These are phyloP conservation scores for Fusarium protoensiforme DNA, from an alignment of 2,329 filamentous ascomycete genomes.

Conservation along the genomic window DNA sequence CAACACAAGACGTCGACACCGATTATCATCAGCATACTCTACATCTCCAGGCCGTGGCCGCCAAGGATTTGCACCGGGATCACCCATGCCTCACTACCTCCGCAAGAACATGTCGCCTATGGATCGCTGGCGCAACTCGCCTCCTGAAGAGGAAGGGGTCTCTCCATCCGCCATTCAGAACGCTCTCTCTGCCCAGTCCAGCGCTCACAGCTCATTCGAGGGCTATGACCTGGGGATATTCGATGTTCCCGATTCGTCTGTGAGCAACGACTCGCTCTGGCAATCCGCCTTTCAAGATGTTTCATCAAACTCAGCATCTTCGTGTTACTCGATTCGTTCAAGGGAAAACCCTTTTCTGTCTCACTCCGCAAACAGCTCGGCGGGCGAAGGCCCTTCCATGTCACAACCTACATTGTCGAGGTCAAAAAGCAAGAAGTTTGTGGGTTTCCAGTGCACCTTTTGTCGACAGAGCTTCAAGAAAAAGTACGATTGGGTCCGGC, in stretches of 20 bases:
- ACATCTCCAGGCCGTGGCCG: conserved; percentile 41
- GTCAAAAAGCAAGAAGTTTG: conserved; percentile 24
- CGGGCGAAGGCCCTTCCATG: conserved; percentile 22
- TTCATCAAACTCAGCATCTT: conserved; percentile 45
- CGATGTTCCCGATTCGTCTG: conserved; percentile 46
- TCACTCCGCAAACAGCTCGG: conserved; percentile 36
- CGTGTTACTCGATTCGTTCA: conserved; percentile 37
- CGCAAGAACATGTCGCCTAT: conserved; percentile 54
- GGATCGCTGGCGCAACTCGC: conserved; percentile 55
- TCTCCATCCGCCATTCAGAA: conserved; percentile 52
- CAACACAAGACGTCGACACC: conserved; percentile 61
- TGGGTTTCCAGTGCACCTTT: conserved; percentile 52
- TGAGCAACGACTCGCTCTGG: conserved; percentile 45
- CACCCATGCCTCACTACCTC: conserved; percentile 54
- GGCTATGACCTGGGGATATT: conserved; percentile 27
- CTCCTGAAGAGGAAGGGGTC: conserved; percentile 58
- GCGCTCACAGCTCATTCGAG: conserved; percentile 27
- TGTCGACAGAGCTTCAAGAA: conserved; percentile 53
- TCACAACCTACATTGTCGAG: conserved; percentile 27
- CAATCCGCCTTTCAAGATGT: conserved; percentile 32
- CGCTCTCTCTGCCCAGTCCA: conserved; percentile 40
- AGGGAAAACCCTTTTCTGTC: conserved; percentile 26
- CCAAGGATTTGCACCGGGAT: conserved; percentile 50
- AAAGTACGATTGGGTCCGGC: conserved; percentile 56
- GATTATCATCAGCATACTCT: conserved; percentile 43